Base-by-base conservation (phyloP, 768 basidiomycete species). In the Leccinum broughii region DNA sequence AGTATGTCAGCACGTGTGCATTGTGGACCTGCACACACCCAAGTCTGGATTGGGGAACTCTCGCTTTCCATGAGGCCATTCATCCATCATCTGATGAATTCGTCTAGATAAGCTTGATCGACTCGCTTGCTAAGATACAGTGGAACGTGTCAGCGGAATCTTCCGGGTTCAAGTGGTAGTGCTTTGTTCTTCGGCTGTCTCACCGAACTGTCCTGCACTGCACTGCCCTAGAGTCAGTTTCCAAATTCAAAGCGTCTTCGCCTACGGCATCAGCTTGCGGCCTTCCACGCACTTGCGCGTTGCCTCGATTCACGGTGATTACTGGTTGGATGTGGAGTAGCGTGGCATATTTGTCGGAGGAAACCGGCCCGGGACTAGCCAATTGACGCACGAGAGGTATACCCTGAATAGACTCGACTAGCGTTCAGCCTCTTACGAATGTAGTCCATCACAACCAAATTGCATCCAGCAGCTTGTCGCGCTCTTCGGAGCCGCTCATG, bases 251-350 rank as follows among this genome's bases (percentile, higher is more conserved):
- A 28, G 39, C 20, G 44, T 20, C 20, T 39, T 46, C 56, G 48
- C 34, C 24, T 49, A 11, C 20, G 22, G 44, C 15, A 14, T 11
- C 14, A 41, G 28, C 11, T 32, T 50, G n/a, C 2, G 3, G n/a
- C 13, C 22, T 35, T 57, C 15, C 41, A n/a, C 35, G 32, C n/a
- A 20, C 24, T 26, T 39, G 28, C 15, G 51, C 49, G 49, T 7
- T 15, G 20, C 54, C 51, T 63, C 24, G 46, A 58, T 7, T 50
- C 51, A 35, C 63, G 63, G 64, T 58, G 64, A 66, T 65, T 68
- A 66, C 65, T 35, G 44, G 30, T n/a, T 4, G 64, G 35, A 49
- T 50, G 49, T 26, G 24, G 14, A 50, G 49, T 14, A 22, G 14
- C 26, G 49, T 50, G 49, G 24, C 24, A 26, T 24, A 50, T 50